A percentile compares a stretch with the other conserved stretches of the same genome.
Conservation (phyloP, 2,329 filamentous ascomycete genomes). For the Westerdykella ornata region DNA sequence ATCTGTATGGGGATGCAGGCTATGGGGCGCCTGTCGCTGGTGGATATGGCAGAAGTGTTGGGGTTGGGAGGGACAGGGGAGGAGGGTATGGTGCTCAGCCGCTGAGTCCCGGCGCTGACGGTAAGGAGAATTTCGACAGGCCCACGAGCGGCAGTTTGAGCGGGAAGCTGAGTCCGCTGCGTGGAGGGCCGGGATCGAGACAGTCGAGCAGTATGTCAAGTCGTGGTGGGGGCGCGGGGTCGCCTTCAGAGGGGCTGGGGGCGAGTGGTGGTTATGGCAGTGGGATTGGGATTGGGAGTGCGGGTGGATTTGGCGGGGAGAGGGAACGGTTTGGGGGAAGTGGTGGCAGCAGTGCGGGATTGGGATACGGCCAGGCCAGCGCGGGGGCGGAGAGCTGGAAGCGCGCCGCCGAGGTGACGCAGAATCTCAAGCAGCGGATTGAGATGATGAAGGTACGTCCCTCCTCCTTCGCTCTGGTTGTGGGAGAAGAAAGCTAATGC, state of each 20-base stretch:
- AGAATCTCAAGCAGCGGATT: slow-evolving; percentile 92
- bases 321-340: slow-evolving; percentile 29
- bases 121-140: slow-evolving; percentile 45
- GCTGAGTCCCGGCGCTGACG: slow-evolving; percentile 35
- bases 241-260: no score
- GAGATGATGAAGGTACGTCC: slow-evolving; percentile 85
- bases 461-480: background rate
- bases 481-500: background rate
- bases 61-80: slow-evolving; percentile 39
- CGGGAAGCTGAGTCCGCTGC: slow-evolving; percentile 37
- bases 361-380: slow-evolving; percentile 24
- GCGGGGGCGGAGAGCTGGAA: slow-evolving; percentile 77
- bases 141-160: slow-evolving; percentile 28
- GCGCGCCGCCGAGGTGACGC: slow-evolving; percentile 92
- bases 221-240: no score
- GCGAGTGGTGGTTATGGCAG: slow-evolving; percentile 31
- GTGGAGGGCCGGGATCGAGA: slow-evolving; percentile 22
- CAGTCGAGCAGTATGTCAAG: slow-evolving; percentile 22
- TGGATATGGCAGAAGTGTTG: slow-evolving; percentile 26
- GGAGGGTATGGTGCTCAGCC: slow-evolving; percentile 21
- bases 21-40: slow-evolving; percentile 44
- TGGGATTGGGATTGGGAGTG: slow-evolving; percentile 23
- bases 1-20: slow-evolving; percentile 55
- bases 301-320: slow-evolving; percentile 17
- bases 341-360: slow-evolving; percentile 16